These are phyloP conservation scores for Amaranthus palmeri DNA, from an alignment of 148 eudicot species.

Conservation along the genomic window DNA sequence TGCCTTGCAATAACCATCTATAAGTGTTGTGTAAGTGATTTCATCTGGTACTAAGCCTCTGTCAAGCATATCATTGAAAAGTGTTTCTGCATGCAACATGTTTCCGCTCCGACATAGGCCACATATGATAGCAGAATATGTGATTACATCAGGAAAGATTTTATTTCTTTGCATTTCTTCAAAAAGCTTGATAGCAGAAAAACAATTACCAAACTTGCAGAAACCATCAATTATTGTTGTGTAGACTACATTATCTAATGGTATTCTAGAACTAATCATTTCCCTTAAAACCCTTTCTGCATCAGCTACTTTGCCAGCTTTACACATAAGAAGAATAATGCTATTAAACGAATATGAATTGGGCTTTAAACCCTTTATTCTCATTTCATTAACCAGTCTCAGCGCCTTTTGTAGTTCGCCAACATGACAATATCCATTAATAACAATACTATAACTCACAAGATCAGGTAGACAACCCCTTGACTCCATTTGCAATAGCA, in stretches of 20 bases:
- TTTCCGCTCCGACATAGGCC: constrained; percentile 64
- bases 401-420: constrained; percentile 49
- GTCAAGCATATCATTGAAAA: constrained; percentile 59
- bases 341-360: constrained; percentile 63
- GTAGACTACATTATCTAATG: constrained; percentile 66
- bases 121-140: constrained; percentile 61
- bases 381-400: constrained; percentile 62
- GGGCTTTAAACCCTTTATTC: constrained; percentile 55
- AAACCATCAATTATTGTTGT: constrained; percentile 79
- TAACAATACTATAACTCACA: constrained; percentile 66
- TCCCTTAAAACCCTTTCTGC: constrained; percentile 66
- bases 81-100: constrained; percentile 53
- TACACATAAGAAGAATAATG: constrained; percentile 63
- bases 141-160: constrained; percentile 52
- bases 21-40: constrained; percentile 70
- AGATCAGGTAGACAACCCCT: constrained; percentile 71
- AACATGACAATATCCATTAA: constrained; percentile 62
- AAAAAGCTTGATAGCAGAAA: constrained; percentile 46
- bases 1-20: constrained; percentile 88
- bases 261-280: constrained; percentile 53
- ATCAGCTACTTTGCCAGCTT: constrained; percentile 53
- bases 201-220: constrained; percentile 57
- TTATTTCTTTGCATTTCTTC: constrained; percentile 58
- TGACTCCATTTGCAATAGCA: constrained; percentile 66
- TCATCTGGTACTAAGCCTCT: constrained; percentile 61